Percentiles rank a stretch among this genome's conserved stretches.
Evolutionary conservation across 441 rosid genomes (phyloP).

Genomic region (Bocquillonia castaneifolia): DNA sequence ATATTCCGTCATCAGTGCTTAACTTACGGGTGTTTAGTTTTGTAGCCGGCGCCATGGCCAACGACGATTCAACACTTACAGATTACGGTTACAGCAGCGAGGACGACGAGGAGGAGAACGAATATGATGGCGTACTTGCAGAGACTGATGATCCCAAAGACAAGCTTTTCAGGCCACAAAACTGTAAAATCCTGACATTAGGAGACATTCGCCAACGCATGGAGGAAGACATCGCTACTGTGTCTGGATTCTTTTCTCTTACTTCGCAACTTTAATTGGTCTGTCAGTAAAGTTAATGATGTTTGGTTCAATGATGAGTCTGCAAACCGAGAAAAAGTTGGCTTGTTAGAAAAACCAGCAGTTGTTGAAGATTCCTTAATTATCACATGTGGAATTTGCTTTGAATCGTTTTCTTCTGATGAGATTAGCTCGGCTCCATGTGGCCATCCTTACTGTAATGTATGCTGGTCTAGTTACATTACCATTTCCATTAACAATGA

Average conservation of each 20-base stretch:
- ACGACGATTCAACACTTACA: too few species aligned
- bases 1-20: too few species aligned
- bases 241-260: conserved; percentile 17
- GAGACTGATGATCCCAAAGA: not conserved
- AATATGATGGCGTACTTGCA: too few species aligned
- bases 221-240: conserved; percentile 6
- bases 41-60: too few species aligned
- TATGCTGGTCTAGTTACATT: conserved; percentile 44
- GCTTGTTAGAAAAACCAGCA: conserved; percentile 8
- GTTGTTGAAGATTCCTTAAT: not conserved
- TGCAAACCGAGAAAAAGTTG: conserved; percentile 24
- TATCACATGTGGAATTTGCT: conserved; percentile 40
- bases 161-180: not conserved
- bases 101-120: too few species aligned
- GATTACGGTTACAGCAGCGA: too few species aligned
- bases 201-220: conserved; percentile 21
- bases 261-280: conserved; percentile 31
- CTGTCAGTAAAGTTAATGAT: conserved; percentile 23
- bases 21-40: too few species aligned
- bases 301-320: conserved; percentile 33
- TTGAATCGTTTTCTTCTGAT: conserved; percentile 28
- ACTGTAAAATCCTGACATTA: conserved; percentile 14
- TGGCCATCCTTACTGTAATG: conserved; percentile 41
- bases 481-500: conserved; percentile 47
- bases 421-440: conserved; percentile 29